A percentile compares a stretch with the other conserved stretches of the same genome.
Evolutionary conservation across 108 stramenopile genomes (phyloP).

Genomic region (Skeletonema marinoi): DNA sequence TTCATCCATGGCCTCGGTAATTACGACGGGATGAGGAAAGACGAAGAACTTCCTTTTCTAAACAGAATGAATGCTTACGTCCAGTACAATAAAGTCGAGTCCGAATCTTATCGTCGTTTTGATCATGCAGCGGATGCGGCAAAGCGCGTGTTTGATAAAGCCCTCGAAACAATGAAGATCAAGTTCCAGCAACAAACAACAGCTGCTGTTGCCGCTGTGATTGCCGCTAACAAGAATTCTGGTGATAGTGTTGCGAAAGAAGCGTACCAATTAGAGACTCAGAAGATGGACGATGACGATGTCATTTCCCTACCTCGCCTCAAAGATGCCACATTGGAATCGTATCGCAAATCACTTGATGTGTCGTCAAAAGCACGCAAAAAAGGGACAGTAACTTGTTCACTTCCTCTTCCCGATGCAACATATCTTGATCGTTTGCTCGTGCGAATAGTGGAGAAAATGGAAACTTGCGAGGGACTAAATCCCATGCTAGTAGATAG

Average conservation of each 20-base stretch:
- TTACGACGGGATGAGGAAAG: slow-evolving; percentile 81
- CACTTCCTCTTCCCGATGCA: slow-evolving; percentile 73
- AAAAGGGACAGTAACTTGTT: slow-evolving; percentile 18
- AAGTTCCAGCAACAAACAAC: slow-evolving; percentile 79
- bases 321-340: slow-evolving; percentile 34
- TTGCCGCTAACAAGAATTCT: slow-evolving; percentile 52
- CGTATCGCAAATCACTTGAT: slow-evolving; percentile 36
- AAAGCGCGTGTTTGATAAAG: slow-evolving; percentile 65
- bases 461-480: slow-evolving; percentile 22
- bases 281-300: slow-evolving; percentile 48
- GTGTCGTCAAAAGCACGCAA: slow-evolving; percentile 16
- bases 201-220: slow-evolving; percentile 79
- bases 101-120: slow-evolving; percentile 56
- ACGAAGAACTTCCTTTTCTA: slow-evolving; percentile 73
- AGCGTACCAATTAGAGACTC: slow-evolving; percentile 25
- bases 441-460: slow-evolving; percentile 42
- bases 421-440: slow-evolving; percentile 66
- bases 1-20: slow-evolving; percentile 88
- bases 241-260: slow-evolving; percentile 25
- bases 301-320: slow-evolving; percentile 36
- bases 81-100: slow-evolving; percentile 52
- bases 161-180: slow-evolving; percentile 66
- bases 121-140: slow-evolving; percentile 54
- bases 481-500: background rate
- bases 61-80: slow-evolving; percentile 54